These are phyloP conservation scores for Pascua sp. DNA, from an alignment of 1,284 basidiomycete species.

Conservation along the genomic window DNA sequence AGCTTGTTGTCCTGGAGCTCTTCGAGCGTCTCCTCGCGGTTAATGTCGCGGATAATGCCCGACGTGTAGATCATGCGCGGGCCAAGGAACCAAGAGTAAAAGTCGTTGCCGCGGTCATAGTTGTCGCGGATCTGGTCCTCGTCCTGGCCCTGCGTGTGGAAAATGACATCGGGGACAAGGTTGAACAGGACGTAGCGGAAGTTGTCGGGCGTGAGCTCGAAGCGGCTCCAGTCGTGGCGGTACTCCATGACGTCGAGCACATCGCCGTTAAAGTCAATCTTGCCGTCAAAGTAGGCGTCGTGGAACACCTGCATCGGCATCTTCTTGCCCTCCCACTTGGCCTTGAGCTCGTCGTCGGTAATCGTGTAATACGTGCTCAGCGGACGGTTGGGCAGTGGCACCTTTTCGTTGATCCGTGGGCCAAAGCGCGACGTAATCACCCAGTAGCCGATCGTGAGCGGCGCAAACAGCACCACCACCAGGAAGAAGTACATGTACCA, in stretches of 20 bases:
- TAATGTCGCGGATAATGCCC: constrained; percentile 76
- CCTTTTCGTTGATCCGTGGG: constrained; percentile 78
- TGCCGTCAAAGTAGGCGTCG: constrained; percentile 95
- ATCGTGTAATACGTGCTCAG: constrained; percentile 89
- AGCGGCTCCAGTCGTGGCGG: constrained; percentile 91
- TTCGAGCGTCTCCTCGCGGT: constrained; percentile 80
- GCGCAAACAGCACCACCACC: constrained; percentile 68
- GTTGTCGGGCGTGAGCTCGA: constrained; percentile 61
- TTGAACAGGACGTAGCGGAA: constrained; percentile 91
- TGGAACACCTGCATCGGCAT: constrained; percentile 98
- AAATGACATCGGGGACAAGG: constrained; percentile 86
- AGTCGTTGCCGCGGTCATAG: constrained; percentile 96
- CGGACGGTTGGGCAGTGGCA: constrained; percentile 76
- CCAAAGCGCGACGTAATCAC: constrained; percentile 78
- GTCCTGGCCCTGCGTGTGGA: constrained; percentile 86
- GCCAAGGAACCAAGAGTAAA: constrained; percentile 71
- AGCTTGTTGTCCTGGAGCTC: constrained; percentile 99
- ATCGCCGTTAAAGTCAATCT: constrained; percentile 96
- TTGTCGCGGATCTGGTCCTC: constrained; percentile 93
- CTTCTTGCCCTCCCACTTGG: constrained; percentile 74
- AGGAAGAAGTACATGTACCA: constrained; percentile 72
- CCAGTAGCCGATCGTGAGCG: constrained; percentile 86
- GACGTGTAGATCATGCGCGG: constrained; percentile 77
- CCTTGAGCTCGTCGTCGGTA: constrained; percentile 75
- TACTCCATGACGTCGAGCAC: constrained; percentile 90